A percentile compares a stretch with the other conserved stretches of the same genome.
These are phyloP conservation scores for Diaporthe eres DNA, from an alignment of 2,329 filamentous ascomycete genomes.

Conservation along the genomic window DNA sequence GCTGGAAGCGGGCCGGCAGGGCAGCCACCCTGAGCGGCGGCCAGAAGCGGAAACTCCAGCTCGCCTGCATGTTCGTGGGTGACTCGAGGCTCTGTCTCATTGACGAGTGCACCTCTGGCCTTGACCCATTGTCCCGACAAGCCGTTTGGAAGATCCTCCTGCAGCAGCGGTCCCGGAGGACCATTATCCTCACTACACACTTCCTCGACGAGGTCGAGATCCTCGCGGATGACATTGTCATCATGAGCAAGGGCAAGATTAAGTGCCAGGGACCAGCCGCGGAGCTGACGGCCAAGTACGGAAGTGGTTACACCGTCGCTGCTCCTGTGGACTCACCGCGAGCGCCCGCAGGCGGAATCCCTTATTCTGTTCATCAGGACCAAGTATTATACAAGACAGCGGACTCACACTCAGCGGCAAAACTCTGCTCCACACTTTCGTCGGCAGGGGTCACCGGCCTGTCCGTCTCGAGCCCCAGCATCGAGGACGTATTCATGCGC, in stretches of 20 bases:
- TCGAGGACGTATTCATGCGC: conserved; percentile 3
- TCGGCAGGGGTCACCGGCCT: not conserved
- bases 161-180: not conserved
- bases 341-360: not conserved
- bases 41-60: conserved; percentile 4
- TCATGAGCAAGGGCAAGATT: conserved; percentile 9
- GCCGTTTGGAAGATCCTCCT: conserved; percentile 9
- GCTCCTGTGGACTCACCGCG: not conserved
- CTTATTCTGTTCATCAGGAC: not conserved
- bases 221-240: not conserved
- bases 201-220: conserved; percentile 1
- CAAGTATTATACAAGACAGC: not conserved
- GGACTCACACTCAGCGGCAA: not conserved
- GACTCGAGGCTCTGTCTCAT: conserved; percentile 5
- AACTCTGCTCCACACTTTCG: not conserved
- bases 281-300: not conserved
- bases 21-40: conserved; percentile 2
- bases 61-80: conserved; percentile 12
- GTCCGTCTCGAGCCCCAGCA: not conserved
- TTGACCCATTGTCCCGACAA: not conserved
- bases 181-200: not conserved
- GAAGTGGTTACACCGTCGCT: not conserved
- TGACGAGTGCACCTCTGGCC: conserved; percentile 4
- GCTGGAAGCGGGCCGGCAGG: not conserved
- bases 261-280: not conserved